Evolutionary conservation across 2,329 filamentous ascomycete species (phyloP), one percentile per base, ranked within the genome.

Genomic region (Mycogone perniciosa): DNA sequence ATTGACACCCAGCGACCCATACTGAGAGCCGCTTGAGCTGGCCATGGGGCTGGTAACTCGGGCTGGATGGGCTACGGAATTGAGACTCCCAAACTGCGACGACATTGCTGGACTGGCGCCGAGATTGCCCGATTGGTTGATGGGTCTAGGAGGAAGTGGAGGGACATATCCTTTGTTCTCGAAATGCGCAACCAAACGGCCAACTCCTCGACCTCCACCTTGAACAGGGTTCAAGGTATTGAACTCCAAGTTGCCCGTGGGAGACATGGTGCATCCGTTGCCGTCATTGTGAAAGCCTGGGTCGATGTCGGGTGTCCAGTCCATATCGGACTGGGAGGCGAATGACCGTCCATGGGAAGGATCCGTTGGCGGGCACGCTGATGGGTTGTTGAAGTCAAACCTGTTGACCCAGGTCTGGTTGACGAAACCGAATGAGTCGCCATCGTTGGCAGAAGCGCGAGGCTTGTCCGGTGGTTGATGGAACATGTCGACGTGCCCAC

Each of bases 161-260:
- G 64, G 68, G 37, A 62, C 62, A 57, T 63, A 67, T 43, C 58
- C 64, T 50, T 68, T 70, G 51, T 65, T 70, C 48, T 72, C 70
- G 57, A 72, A 72, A 45, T 71, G 69, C 44, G 69, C 67, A 51
- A 71, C 66, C 43, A 72, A 55, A 42, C 67, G 67, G 42, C 68
- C 64, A 45, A 71, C 69, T 26, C 55, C 47, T 44, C 52, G 51
- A 13, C 57, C 55, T 31, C 53, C 55, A 35, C 44, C 54, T 30
- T 64, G 63, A 31, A 53, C 39, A n/a, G 60, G 41, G 40, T 44
- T 55, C 50, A 66, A 57, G 26, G 57, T 54, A 34, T 61, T 57
- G 26, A 67, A 55, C 49, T 68, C 62, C 31, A 67, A 57, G 54
- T 60, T 57, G 46, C 59, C 54, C 40, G 53, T 35, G 33, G 56